phyloP scores from a whole-genome alignment of 352 stramenopile species.

The Albugo candida region DNA sequence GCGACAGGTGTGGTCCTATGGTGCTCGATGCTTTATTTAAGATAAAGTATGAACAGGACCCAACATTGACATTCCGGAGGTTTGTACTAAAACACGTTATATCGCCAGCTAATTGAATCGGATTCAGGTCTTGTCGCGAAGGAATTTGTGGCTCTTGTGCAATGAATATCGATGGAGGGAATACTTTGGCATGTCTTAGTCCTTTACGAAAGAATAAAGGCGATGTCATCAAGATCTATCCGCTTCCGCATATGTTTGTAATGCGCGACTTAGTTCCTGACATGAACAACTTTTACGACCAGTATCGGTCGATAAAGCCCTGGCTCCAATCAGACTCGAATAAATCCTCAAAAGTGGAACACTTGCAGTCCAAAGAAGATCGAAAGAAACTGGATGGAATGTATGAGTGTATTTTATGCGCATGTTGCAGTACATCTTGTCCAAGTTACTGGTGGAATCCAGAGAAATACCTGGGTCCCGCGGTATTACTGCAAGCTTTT shows the following conservation, averaged over 20 bases:
- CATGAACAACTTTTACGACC: constrained; percentile 98
- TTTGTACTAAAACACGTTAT: constrained; percentile 1
- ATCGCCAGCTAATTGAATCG: neutral
- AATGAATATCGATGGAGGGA: constrained; percentile 99
- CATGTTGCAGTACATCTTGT: constrained; percentile 97
- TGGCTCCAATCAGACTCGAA: constrained; percentile 92
- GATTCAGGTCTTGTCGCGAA: constrained; percentile 87
- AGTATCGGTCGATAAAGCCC: constrained; percentile 97
- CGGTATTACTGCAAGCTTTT: constrained; percentile 90
- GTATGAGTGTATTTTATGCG: constrained; percentile 99
- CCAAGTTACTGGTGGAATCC: constrained; percentile 99
- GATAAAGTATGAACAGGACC: constrained; percentile 99
- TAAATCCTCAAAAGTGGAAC: constrained; percentile 75
- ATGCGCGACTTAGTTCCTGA: constrained; percentile 98
- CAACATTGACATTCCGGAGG: constrained; percentile 95
- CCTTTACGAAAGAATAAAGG: constrained; percentile 85
- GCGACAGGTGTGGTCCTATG: constrained; percentile 90
- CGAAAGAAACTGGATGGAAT: constrained; percentile 99
- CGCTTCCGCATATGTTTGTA: constrained; percentile 99
- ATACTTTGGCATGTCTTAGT: constrained; percentile 95
- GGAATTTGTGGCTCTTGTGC: constrained; percentile 98
- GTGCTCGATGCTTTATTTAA: constrained; percentile 98
- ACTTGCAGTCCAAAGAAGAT: constrained; percentile 87
- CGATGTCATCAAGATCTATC: constrained; percentile 91
- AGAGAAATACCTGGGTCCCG: constrained; percentile 87